These are phyloP conservation scores for Stachybotrys chartarum DNA, from an alignment of 2,329 filamentous ascomycete species.

Conservation along the genomic window DNA sequence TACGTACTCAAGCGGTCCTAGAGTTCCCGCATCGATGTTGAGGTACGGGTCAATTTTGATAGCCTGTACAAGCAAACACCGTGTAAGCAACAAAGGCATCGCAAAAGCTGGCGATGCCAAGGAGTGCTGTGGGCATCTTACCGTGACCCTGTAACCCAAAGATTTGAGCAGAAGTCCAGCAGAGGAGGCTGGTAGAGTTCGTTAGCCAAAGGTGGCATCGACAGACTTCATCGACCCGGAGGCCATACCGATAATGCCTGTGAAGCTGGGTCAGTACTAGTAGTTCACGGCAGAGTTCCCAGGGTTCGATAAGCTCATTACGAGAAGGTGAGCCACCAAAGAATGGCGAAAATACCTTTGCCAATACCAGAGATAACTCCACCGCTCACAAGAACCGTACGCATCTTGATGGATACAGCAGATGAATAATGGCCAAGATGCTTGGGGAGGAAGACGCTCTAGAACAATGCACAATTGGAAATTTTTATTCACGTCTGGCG, in stretches of 20 bases:
- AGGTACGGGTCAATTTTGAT: conserved; percentile 37
- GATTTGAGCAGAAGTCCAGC: conserved; percentile 48
- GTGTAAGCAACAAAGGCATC: not conserved
- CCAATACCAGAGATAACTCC: conserved; percentile 53
- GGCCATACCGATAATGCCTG: conserved; percentile 11
- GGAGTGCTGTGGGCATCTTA: conserved; percentile 1
- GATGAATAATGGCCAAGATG: not conserved
- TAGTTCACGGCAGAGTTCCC: not conserved
- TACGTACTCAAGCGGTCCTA: conserved; percentile 20
- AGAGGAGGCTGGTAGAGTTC: conserved; percentile 48
- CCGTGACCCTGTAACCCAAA: conserved; percentile 15
- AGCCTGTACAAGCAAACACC: conserved; percentile 1
- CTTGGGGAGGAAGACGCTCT: not conserved
- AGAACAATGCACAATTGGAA: not conserved
- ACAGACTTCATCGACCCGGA: no score
- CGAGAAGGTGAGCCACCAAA: not conserved
- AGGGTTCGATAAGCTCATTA: not conserved
- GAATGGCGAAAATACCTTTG: conserved; percentile 35
- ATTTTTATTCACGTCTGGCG: not conserved
- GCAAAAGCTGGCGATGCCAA: not conserved
- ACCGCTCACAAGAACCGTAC: conserved; percentile 20
- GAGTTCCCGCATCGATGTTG: conserved; percentile 24
- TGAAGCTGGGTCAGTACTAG: not conserved
- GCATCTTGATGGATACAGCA: conserved; percentile 11
- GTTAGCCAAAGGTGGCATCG: not conserved